Conservation (phyloP, 805 yeast genomes). For the Pichia deserticola region DNA sequence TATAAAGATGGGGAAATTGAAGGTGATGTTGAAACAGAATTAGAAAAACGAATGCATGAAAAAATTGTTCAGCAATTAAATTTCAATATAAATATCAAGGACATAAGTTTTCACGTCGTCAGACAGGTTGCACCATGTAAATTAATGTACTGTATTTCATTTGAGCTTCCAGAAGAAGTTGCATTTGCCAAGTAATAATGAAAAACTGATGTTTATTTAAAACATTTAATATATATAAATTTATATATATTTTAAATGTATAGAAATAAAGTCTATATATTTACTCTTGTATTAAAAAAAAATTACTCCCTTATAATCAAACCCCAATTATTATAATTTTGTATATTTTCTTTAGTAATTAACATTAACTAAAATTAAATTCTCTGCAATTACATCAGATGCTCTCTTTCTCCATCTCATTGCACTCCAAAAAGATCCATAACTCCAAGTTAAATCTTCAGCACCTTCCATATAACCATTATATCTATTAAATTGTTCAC, state of each 20-base stretch:
- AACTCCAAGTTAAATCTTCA: slow-evolving; percentile 81
- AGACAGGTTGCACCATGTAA: slow-evolving; percentile 95
- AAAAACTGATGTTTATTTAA: too few species aligned
- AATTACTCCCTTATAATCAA: too few species aligned
- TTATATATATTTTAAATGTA: too few species aligned
- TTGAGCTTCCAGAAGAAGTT: slow-evolving; percentile 60
- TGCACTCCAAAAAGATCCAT: slow-evolving; percentile 68
- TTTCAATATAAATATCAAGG: slow-evolving; percentile 39
- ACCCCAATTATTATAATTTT: too few species aligned
- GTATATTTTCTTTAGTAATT: too few species aligned
- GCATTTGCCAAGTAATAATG: slow-evolving; percentile 36
- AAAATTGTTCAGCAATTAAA: slow-evolving; percentile 42
- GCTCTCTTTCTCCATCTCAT: slow-evolving; percentile 53
- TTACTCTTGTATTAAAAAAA: too few species aligned
- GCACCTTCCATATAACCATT: slow-evolving; percentile 90
- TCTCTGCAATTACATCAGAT: slow-evolving; percentile 8
- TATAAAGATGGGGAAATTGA: slow-evolving; percentile 60
- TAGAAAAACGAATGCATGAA: slow-evolving; percentile 57
- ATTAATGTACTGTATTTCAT: slow-evolving; percentile 88
- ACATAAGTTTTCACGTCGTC: slow-evolving; percentile 67
- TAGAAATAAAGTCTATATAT: too few species aligned
- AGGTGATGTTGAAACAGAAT: slow-evolving; percentile 61
- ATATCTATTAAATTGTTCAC: slow-evolving; percentile 80
- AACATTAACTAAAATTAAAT: background rate
- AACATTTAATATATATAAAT: too few species aligned